Evolutionary conservation across 805 yeast species (phyloP).

Genomic region (Ogataea populi-albae): DNA sequence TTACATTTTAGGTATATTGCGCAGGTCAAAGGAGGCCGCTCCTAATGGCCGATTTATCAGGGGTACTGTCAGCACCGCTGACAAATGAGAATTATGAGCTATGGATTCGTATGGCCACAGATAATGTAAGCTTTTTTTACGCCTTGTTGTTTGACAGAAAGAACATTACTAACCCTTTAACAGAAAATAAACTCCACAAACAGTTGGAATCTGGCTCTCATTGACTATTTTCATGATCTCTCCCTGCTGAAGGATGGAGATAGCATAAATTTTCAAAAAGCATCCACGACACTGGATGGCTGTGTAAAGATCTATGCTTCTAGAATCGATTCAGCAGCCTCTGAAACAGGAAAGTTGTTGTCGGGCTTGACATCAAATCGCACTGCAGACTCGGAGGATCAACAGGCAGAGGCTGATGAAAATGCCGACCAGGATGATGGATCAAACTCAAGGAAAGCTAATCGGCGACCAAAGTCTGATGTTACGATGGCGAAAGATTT

Average conservation of each 20-base stretch:
- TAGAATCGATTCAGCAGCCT: constrained; percentile 87
- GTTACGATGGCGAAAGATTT: constrained; percentile 39
- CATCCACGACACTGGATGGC: constrained; percentile 89
- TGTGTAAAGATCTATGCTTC: constrained; percentile 91
- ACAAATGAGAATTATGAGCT: constrained; percentile 58
- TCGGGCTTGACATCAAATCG: constrained; percentile 43
- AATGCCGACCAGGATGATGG: constrained; percentile 23
- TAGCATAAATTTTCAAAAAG: constrained; percentile 82
- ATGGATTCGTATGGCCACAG: constrained; percentile 82
- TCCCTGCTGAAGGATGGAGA: constrained; percentile 72
- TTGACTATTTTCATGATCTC: constrained; percentile 87
- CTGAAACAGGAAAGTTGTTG: constrained; percentile 78
- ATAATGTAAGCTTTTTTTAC: constrained; percentile 42
- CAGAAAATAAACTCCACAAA: constrained; percentile 74
- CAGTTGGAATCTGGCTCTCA: constrained; percentile 87
- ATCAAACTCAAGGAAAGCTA: constrained; percentile 13
- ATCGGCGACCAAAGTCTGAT: constrained; percentile 18
- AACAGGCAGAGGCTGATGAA: constrained; percentile 22
- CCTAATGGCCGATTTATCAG: constrained; percentile 17
- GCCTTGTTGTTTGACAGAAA: no score
- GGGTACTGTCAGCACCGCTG: constrained; percentile 18
- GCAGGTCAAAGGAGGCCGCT: background rate
- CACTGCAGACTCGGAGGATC: constrained; percentile 19
- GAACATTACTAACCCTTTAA: constrained; percentile 3
- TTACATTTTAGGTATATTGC: constrained; percentile 1